phyloP scores from a whole-genome alignment of 148 eudicot species.

The Spergularia marina region DNA sequence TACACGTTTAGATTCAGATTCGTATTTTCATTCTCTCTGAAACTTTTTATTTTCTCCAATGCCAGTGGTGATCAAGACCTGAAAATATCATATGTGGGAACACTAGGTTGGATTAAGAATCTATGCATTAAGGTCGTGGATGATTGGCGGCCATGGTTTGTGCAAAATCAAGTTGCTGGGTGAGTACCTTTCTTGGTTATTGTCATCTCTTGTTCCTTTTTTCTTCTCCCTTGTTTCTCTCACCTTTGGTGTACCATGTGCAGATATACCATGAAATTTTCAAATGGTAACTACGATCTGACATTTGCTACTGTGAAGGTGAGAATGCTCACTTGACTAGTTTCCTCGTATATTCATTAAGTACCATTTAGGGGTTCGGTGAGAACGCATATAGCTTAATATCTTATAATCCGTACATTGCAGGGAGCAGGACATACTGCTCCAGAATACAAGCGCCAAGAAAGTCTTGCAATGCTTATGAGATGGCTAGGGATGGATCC shows the following conservation, averaged over 20 bases:
- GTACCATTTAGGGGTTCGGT: background rate
- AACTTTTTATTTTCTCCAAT: background rate
- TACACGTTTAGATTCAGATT: background rate
- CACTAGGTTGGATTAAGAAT: constrained; percentile 32
- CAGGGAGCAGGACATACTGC: constrained; percentile 66
- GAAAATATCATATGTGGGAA: constrained; percentile 26
- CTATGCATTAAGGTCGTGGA: constrained; percentile 15
- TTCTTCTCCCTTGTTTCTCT: background rate
- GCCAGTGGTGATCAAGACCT: constrained; percentile 46
- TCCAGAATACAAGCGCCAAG: constrained; percentile 46
- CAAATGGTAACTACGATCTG: constrained; percentile 23
- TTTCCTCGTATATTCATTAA: background rate
- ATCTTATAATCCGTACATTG: background rate
- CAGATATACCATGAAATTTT: constrained; percentile 31
- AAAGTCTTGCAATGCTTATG: constrained; percentile 36
- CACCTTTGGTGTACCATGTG: background rate
- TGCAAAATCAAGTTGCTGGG: constrained; percentile 33
- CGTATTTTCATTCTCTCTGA: background rate
- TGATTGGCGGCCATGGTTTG: constrained; percentile 40
- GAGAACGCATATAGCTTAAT: background rate
- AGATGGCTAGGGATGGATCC: constrained; percentile 42
- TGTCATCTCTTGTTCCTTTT: background rate
- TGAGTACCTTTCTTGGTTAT: background rate
- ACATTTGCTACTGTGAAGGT: constrained; percentile 41
- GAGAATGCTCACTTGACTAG: background rate